phyloP scores from a whole-genome alignment of 768 basidiomycete species.

The Pleurotus salmoneostramineus region DNA sequence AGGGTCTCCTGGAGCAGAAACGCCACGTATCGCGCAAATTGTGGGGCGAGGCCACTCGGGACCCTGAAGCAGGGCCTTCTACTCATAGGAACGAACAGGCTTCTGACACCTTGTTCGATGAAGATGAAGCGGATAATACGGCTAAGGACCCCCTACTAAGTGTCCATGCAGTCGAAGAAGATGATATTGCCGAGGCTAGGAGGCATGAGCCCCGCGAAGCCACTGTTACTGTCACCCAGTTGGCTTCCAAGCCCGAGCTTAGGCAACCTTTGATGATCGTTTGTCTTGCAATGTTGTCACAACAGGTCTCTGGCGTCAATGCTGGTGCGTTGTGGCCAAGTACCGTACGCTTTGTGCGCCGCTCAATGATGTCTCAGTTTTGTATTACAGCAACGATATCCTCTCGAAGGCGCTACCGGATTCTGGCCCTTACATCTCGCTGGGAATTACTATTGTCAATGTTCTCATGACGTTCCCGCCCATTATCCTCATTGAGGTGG shows the following conservation, averaged over 20 bases:
- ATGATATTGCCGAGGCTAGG: conserved; percentile 20
- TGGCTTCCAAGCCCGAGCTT: conserved; percentile 49
- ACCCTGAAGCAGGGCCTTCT: neutral
- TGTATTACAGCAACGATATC: conserved; percentile 91
- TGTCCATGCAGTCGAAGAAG: conserved; percentile 16
- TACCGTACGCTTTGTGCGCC: neutral
- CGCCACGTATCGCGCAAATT: conserved; percentile 43
- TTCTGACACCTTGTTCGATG: neutral
- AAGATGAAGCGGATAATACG: conserved; percentile 9
- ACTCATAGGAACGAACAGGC: neutral
- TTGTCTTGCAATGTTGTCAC: conserved; percentile 68
- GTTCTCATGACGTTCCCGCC: conserved; percentile 83
- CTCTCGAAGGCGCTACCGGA: conserved; percentile 77
- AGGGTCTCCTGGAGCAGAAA: conserved; percentile 46
- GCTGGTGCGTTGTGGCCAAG: conserved; percentile 39
- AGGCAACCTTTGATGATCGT: conserved; percentile 62
- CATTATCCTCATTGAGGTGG: conserved; percentile 81
- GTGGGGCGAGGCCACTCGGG: conserved; percentile 40
- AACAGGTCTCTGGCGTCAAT: conserved; percentile 83
- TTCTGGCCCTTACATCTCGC: conserved; percentile 74
- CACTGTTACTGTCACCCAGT: conserved; percentile 47
- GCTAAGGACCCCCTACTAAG: conserved; percentile 40
- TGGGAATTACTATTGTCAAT: conserved; percentile 84
- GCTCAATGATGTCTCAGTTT: conserved; percentile 43
- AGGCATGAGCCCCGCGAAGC: conserved; percentile 11